Percentiles rank a stretch among this genome's conserved stretches.
Conservation (phyloP, 2,329 filamentous ascomycete species). For the Aspergillus piperis region DNA sequence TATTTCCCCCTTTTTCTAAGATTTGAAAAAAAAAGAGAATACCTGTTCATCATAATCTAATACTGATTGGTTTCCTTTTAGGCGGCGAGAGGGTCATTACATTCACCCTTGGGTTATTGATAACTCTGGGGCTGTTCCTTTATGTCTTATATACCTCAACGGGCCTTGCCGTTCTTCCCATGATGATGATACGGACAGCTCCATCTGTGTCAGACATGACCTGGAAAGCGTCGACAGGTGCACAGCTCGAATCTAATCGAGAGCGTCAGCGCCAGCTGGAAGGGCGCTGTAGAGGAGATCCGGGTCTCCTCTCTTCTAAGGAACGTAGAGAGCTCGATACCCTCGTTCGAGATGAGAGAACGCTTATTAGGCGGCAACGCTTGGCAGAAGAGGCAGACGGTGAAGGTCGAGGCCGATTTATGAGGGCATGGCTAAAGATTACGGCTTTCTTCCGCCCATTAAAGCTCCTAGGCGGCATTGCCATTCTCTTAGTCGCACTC, state of each 20-base stretch:
- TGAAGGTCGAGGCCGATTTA: conserved; percentile 72
- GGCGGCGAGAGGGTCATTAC: conserved; percentile 89
- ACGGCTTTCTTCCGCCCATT: conserved; percentile 83
- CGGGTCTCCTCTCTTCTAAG: conserved; percentile 75
- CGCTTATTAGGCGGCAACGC: conserved; percentile 82
- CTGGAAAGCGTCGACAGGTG: conserved; percentile 72
- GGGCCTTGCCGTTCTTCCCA: conserved; percentile 83
- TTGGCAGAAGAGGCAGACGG: conserved; percentile 70
- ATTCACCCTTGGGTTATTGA: conserved; percentile 84
- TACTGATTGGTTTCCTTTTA: conserved; percentile 27
- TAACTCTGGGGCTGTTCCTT: conserved; percentile 80
- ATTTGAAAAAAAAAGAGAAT: too few relatives aligned
- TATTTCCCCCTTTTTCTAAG: too few relatives aligned
- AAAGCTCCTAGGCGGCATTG: conserved; percentile 80
- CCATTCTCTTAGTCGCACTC: conserved; percentile 73
- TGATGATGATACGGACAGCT: conserved; percentile 88
- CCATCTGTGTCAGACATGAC: conserved; percentile 82
- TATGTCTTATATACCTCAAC: conserved; percentile 88
- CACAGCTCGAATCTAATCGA: conserved; percentile 81
- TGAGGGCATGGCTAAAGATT: conserved; percentile 75
- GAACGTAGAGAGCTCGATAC: conserved; percentile 87
- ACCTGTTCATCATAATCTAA: not conserved
- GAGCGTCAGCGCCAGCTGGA: conserved; percentile 92
- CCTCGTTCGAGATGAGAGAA: conserved; percentile 86
- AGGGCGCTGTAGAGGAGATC: conserved; percentile 74